Evolutionary conservation across 2,329 filamentous ascomycete species (phyloP).

Genomic region (Diplocarpon rosae): DNA sequence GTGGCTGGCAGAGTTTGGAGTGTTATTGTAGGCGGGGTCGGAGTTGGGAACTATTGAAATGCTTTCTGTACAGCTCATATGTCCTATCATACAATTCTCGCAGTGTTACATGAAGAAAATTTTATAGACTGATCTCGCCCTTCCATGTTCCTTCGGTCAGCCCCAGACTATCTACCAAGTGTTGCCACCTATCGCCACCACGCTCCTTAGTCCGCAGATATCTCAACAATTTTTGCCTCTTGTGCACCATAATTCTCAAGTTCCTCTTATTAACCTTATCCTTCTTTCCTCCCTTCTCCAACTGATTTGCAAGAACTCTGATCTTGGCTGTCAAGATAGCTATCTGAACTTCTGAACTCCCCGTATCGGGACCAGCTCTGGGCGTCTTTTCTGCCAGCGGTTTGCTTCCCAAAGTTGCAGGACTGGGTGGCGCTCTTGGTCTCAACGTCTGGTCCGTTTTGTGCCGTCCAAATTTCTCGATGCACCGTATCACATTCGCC

Average conservation of each 20-base stretch:
- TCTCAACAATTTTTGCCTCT: constrained; percentile 73
- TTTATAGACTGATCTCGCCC: constrained; percentile 70
- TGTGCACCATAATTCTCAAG: constrained; percentile 73
- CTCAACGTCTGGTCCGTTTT: constrained; percentile 64
- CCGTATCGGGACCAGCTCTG: constrained; percentile 83
- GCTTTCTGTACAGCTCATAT: constrained; percentile 12
- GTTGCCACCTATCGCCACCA: constrained; percentile 80
- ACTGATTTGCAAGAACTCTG: constrained; percentile 60
- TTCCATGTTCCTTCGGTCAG: constrained; percentile 83
- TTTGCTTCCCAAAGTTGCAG: constrained; percentile 10
- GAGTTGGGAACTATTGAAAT: constrained; percentile 23
- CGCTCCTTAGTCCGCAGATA: constrained; percentile 86
- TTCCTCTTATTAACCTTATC: constrained; percentile 95
- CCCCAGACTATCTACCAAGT: constrained; percentile 74
- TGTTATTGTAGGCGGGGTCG: constrained; percentile 16
- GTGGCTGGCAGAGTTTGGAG: constrained; percentile 16
- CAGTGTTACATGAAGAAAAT: constrained; percentile 15
- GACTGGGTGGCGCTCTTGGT: constrained; percentile 26
- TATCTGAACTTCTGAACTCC: constrained; percentile 94
- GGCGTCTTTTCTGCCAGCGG: constrained; percentile 35
- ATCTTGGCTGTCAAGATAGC: constrained; percentile 94
- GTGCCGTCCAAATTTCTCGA: constrained; percentile 84
- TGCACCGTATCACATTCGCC: constrained; percentile 73
- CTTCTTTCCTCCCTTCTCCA: constrained; percentile 60
- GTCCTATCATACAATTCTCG: constrained; percentile 20